Evolutionary conservation across 257 asterid species (phyloP).

Genomic region (Primulina tabacum): DNA sequence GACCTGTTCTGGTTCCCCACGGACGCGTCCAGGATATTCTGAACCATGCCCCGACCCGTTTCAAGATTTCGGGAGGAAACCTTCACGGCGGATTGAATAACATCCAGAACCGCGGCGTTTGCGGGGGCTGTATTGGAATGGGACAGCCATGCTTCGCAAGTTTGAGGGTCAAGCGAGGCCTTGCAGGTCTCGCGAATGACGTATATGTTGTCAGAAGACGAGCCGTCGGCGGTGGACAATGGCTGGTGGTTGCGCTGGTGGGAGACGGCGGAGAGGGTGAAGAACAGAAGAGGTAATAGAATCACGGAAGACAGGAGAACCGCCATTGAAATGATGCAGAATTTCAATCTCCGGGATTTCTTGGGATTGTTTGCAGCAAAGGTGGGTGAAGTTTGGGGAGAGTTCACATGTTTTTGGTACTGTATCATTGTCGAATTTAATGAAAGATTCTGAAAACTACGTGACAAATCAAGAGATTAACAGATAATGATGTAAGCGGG

Average conservation of each 20-base stretch:
- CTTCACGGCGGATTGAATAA: slow-evolving; percentile 44
- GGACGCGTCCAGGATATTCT: slow-evolving; percentile 31
- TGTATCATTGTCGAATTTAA: neutral
- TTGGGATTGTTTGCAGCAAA: neutral
- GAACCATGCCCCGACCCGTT: slow-evolving; percentile 40
- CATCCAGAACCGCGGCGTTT: slow-evolving; percentile 32
- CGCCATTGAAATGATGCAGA: slow-evolving; percentile 42
- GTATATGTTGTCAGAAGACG: neutral
- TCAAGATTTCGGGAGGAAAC: slow-evolving; percentile 30
- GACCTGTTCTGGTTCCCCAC: slow-evolving; percentile 44
- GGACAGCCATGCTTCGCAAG: slow-evolving; percentile 35
- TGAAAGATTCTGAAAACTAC: too few relatives aligned
- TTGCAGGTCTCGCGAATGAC: slow-evolving; percentile 46
- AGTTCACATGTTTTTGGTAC: neutral
- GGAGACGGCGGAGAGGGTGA: slow-evolving; percentile 25
- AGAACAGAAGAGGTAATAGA: slow-evolving; percentile 27
- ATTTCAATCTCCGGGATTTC: neutral
- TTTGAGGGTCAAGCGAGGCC: slow-evolving; percentile 47
- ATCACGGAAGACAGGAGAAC: slow-evolving; percentile 25
- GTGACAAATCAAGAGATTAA: too few relatives aligned
- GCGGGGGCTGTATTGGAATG: slow-evolving; percentile 29
- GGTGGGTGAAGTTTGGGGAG: neutral
- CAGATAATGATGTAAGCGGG: too few relatives aligned
- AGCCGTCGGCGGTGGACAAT: neutral
- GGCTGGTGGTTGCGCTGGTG: slow-evolving; percentile 20